Base-by-base conservation (phyloP, 176 grass and related monocot species). In the Zoysia japonica region DNA sequence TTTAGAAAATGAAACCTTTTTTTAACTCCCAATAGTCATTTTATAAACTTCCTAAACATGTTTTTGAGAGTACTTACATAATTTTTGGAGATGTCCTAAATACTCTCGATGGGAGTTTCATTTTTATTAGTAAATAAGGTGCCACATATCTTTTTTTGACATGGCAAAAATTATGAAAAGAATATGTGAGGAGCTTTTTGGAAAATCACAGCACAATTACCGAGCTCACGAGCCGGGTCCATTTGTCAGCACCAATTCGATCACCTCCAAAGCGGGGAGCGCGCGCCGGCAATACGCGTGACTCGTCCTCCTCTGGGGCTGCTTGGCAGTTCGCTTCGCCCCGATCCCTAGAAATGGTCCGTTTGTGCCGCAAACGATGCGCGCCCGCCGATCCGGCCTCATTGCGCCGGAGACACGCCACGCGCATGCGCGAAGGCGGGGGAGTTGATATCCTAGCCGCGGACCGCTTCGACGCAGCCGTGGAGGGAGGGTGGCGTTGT, bases 401-500 rank as follows among this genome's bases (percentile, higher is more conserved):
- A 39, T 79, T 20, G 59, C 59, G 80, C 61, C 15, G 65, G 71
- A 42, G 76, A 76, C 56, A 88, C 65, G 77, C 87, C 56, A 49
- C 66, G 5, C 19, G 17, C 72, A 66, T 39, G 47, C 82, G 81
- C 82, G 40, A 81, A 85, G 81, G 78, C 81, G 44, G 67, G 5
- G 71, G 38, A 60, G n/a, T 67, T 40, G 59, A 39, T 3, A 12
- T 56, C 41, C 38, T 76, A 71, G 83, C 59, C 15, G 6, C 56
- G 53, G 46, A 64, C 15, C 71, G 35, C 44, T 41, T 61, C 59
- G 55, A 37, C 59, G 48, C 42, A 57, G 79, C 69, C 63, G 90
- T 94, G 91, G 82, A 67, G 50, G 79, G 61, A 82, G 87, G 79
- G 79, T 91, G 75, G 73, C 5, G 59, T 9, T 89, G 78, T 92